Base-by-base conservation (phyloP, 768 basidiomycete genomes). In the Wakefieldia striispora region DNA sequence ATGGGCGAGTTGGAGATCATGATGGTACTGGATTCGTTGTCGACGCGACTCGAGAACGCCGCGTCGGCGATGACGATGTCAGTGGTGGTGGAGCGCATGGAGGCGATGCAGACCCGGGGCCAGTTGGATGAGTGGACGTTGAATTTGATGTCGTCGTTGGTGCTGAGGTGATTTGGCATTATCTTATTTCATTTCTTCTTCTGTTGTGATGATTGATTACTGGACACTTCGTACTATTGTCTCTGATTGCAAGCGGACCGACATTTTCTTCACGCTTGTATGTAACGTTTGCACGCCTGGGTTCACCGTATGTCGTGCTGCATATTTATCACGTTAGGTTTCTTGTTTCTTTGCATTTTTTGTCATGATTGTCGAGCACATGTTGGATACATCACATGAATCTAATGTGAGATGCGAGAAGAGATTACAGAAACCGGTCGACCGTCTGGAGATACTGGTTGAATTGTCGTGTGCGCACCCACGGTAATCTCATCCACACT, bases 21-120 rank as follows among this genome's bases (percentile, higher is more conserved):
- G 69, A 68, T 79, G 51, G 69, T 91, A n/a, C 73, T 97, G 27
- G 88, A 93, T 57, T 88, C 84, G 12, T 63, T 95, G 44, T 74
- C 86, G 26, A 70, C 81, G 8, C 77, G 94, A 37, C 83, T 94
- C 46, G 84, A 90, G 63, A 93, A 94, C 62, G 80, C 87, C 3
- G 68, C 82, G 23, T 63, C 70, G 31, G 62, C 72, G 38, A 61
- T 68, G 43, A 35, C 55, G 19, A 29, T 58, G 49, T 14, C 37
- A 33, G 36, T 38, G 40, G 5, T 54, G 43, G 43, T 33, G 21
- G 55, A 60, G 9, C 53, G 55, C 2, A 45, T 77, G 47, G 56
- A 65, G 43, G 65, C 66, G n/a, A 55, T 76, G 53, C 60, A 66
- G 53, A 58, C 64, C 47, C 63, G 64, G 17, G 73, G 69, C 14